Base-by-base conservation (phyloP, 352 stramenopile genomes). In the Pythium phragmitis region DNA sequence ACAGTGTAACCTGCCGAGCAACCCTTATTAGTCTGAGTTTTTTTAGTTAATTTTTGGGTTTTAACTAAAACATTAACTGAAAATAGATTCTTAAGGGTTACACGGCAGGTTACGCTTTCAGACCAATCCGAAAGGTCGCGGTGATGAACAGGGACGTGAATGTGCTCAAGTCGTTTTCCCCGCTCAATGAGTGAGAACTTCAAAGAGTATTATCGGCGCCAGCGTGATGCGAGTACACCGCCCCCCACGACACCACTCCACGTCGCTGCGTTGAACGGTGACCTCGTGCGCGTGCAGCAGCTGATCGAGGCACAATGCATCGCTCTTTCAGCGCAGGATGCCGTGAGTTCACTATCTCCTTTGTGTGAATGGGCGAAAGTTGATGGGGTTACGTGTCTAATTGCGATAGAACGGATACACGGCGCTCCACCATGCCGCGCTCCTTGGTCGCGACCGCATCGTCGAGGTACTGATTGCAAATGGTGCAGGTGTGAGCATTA, bases 141-240 rank as follows among this genome's bases (percentile, higher is more conserved):
- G 23, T 1, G 46, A 51, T 16, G 30, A 57, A n/a, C 8, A 56
- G 51, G 61, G 49, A 62, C 21, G 21, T 39, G 16, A 47, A 49
- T 2, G 7, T 42, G 42, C 49, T 57, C 3, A 60, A 49, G 58
- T 37, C 50, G 26, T 42, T 72, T 26, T 57, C 58, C 11, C 33
- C 65, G 8, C 16, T 72, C n/a, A 36, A 68, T 49, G 34, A 72
- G 54, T 49, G 54, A 65, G 13, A 43, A 41, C 11, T 72, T 72
- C n/a, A 60, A 49, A 6, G 42, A 60, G 26, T 61, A 62, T 43
- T 72, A 59, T 21, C 41, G 11, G 14, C 50, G 34, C 16, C 53
- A 61, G 17, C 47, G 59, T 0, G 58, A 72, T 17, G 4, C 30
- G 3, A 14, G 13, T 11, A 37, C 47, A 13, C 17, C 23, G 1